Conservation (phyloP, 2,329 filamentous ascomycete species). For the Hysterium pulicare region DNA sequence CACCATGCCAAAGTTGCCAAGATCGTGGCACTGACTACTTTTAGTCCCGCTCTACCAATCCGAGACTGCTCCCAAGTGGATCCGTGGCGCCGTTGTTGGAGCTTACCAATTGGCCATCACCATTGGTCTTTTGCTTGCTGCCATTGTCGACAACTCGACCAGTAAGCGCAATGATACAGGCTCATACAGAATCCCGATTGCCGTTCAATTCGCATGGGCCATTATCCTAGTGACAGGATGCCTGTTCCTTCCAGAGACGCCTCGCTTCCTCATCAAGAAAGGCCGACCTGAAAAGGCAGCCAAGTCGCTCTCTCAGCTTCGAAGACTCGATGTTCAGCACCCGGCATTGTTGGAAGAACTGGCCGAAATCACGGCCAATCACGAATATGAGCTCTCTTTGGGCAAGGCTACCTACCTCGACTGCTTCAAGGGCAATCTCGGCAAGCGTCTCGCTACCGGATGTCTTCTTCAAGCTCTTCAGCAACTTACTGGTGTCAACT, state of each 20-base stretch:
- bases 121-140: slow-evolving; percentile 66
- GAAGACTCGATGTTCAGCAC: slow-evolving; percentile 59
- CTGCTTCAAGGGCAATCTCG: slow-evolving; percentile 45
- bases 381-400: slow-evolving; percentile 69
- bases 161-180: slow-evolving; percentile 54
- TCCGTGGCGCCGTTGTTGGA: slow-evolving; percentile 67
- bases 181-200: slow-evolving; percentile 73
- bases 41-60: slow-evolving; percentile 68
- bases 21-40: not conserved
- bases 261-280: slow-evolving; percentile 66
- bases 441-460: slow-evolving; percentile 67
- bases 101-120: slow-evolving; percentile 69
- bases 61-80: slow-evolving; percentile 71
- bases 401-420: slow-evolving; percentile 43
- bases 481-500: slow-evolving; percentile 59
- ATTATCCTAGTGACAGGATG: slow-evolving; percentile 60
- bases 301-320: slow-evolving; percentile 58
- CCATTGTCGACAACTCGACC: slow-evolving; percentile 64
- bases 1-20: not conserved
- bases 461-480: slow-evolving; percentile 75
- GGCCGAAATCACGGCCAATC: slow-evolving; percentile 62
- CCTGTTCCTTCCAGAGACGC: slow-evolving; percentile 71
- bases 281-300: slow-evolving; percentile 62
- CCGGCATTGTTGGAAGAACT: slow-evolving; percentile 61
- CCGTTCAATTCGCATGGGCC: slow-evolving; percentile 71